Percentiles rank a stretch among this genome's conserved stretches.
Evolutionary conservation across 345 rosid species (phyloP).

Genomic region (Cardiospermum halicacabum): DNA sequence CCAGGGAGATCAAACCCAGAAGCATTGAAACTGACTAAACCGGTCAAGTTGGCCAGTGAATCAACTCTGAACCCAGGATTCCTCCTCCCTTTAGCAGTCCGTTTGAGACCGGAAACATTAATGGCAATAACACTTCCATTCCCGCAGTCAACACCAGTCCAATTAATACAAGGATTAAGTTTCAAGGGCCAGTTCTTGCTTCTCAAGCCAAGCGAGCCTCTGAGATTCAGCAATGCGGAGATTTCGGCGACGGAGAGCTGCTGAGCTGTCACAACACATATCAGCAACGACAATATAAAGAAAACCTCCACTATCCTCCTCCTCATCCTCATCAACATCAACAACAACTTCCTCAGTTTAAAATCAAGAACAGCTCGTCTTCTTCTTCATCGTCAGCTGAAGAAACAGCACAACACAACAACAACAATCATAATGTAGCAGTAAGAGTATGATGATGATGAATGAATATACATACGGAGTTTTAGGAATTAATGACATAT

Average conservation of each 20-base stretch:
- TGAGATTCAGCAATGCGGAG: constrained; percentile 49
- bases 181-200: constrained; percentile 57
- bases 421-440: neutral
- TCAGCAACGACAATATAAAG: constrained; percentile 20
- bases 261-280: constrained; percentile 30
- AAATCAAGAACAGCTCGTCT: neutral
- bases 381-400: neutral
- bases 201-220: constrained; percentile 60
- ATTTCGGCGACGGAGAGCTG: constrained; percentile 31
- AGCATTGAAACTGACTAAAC: constrained; percentile 51
- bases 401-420: neutral
- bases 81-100: constrained; percentile 47
- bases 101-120: constrained; percentile 47
- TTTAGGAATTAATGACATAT: constrained; percentile 1
- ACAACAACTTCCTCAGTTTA: too few relatives aligned
- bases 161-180: constrained; percentile 43
- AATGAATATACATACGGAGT: too few relatives aligned
- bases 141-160: constrained; percentile 51
- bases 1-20: constrained; percentile 65
- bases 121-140: constrained; percentile 43
- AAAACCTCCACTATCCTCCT: neutral
- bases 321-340: too few relatives aligned
- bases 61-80: constrained; percentile 51
- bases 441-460: neutral
- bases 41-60: constrained; percentile 45